A percentile compares a stretch with the other conserved stretches of the same genome.
phyloP scores from a whole-genome alignment of 768 basidiomycete species.

The Multifurca ochricompacta region DNA sequence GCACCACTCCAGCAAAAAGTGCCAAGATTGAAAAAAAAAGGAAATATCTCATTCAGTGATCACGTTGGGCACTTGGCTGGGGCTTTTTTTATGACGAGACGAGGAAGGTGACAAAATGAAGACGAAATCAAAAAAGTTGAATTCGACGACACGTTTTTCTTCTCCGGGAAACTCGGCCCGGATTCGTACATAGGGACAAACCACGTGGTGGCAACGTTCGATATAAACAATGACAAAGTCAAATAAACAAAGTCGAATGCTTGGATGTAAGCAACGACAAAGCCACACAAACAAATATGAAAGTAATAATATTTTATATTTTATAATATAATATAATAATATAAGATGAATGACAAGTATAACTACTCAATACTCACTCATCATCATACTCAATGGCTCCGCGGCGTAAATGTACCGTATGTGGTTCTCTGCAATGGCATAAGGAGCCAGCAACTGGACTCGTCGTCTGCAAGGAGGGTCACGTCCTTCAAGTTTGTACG shows the following conservation, averaged over 20 bases:
- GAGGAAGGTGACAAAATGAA: too few relatives aligned
- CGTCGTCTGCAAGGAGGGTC: slow-evolving; percentile 85
- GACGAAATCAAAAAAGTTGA: too few relatives aligned
- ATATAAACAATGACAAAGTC: too few relatives aligned
- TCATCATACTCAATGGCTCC: slow-evolving; percentile 40
- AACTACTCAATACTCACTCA: neutral
- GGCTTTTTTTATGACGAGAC: slow-evolving; percentile 15
- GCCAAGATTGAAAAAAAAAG: slow-evolving; percentile 44
- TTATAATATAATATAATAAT: too few relatives aligned
- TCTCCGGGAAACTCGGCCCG: slow-evolving; percentile 8
- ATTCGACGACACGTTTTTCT: too few relatives aligned
- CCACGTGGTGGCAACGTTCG: neutral
- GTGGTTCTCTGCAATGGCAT: slow-evolving; percentile 82
- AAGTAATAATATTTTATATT: too few relatives aligned
- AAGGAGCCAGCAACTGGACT: slow-evolving; percentile 77
- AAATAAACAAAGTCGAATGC: too few relatives aligned
- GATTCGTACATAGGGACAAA: neutral
- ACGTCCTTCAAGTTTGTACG: slow-evolving; percentile 67
- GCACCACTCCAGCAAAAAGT: slow-evolving; percentile 42
- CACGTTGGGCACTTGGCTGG: neutral
- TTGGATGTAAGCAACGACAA: too few relatives aligned
- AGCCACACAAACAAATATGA: too few relatives aligned
- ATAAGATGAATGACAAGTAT: too few relatives aligned
- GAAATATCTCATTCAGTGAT: slow-evolving; percentile 42
- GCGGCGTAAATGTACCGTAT: slow-evolving; percentile 61